Conservation (phyloP, 768 basidiomycete genomes). For the Dentipellis fragilis region DNA sequence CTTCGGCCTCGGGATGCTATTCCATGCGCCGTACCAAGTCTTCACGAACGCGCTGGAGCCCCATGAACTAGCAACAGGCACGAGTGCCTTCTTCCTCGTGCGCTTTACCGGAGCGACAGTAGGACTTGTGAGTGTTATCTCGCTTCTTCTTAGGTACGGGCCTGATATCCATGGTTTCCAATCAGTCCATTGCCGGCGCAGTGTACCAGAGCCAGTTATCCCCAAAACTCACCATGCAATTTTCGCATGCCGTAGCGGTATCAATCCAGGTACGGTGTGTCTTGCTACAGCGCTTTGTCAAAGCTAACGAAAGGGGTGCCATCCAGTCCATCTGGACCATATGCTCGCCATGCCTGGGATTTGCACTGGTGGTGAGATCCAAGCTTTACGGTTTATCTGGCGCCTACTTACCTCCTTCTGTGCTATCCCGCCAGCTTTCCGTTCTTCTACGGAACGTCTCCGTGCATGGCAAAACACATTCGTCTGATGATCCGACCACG, state of each 20-base stretch:
- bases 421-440: neutral
- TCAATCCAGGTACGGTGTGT: conserved; percentile 9
- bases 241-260: conserved; percentile 2
- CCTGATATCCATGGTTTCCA: conserved; percentile 2
- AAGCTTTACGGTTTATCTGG: neutral
- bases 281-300: neutral
- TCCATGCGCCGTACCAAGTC: conserved; percentile 79
- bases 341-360: conserved; percentile 13
- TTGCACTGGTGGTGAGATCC: conserved; percentile 9
- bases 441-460: neutral
- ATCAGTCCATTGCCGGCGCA: conserved; percentile 66
- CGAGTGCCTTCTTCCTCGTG: conserved; percentile 81
- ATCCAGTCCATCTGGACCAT: conserved; percentile 12
- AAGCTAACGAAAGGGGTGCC: neutral
- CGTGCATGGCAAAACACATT: neutral
- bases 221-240: neutral
- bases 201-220: conserved; percentile 33
- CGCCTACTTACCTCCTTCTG: neutral
- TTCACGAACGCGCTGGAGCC: conserved; percentile 59
- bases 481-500: neutral
- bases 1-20: conserved; percentile 72
- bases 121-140: conserved; percentile 48
- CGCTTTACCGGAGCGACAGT: conserved; percentile 80
- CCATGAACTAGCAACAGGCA: conserved; percentile 64
- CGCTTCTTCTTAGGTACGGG: neutral